A percentile compares a stretch with the other conserved stretches of the same genome.
Evolutionary conservation across 2,329 filamentous ascomycete genomes (phyloP).

Genomic region (Berkeleyomyces basicola): DNA sequence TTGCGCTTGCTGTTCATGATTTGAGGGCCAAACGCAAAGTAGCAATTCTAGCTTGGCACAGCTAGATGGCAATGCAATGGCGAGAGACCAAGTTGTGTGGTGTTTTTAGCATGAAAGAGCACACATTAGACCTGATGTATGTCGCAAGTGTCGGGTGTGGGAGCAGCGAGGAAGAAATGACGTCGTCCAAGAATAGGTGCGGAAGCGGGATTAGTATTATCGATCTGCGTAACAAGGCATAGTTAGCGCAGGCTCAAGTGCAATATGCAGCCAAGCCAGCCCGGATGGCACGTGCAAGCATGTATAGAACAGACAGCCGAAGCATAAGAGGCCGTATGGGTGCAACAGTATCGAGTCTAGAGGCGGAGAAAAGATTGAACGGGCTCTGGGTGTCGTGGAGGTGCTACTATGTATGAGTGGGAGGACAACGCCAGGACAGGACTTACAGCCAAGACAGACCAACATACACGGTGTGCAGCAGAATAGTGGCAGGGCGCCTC

Average conservation of each 20-base stretch:
- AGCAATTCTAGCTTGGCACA: slow-evolving; percentile 10
- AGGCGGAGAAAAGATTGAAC: no score
- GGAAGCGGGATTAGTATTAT: neutral
- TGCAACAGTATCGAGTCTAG: no score
- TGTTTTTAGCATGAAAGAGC: neutral
- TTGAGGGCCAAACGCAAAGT: slow-evolving; percentile 14
- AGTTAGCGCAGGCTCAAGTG: neutral
- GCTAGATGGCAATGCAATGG: slow-evolving; percentile 8
- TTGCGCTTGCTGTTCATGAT: slow-evolving; percentile 38
- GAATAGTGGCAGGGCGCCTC: neutral
- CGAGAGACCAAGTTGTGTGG: neutral
- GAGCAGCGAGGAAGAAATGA: neutral
- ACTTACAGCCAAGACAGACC: neutral
- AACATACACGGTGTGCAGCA: neutral
- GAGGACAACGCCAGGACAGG: neutral
- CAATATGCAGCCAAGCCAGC: neutral
- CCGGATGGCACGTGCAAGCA: neutral
- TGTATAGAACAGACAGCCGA: no score
- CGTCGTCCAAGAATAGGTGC: neutral
- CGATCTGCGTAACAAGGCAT: neutral
- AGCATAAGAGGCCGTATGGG: no score
- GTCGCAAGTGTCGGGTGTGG: neutral
- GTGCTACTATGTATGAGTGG: neutral
- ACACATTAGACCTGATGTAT: slow-evolving; percentile 7
- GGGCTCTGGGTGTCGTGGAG: no score